A percentile compares a stretch with the other conserved stretches of the same genome.
phyloP scores from a whole-genome alignment of 352 stramenopile species.

The Peronospora destructor region DNA sequence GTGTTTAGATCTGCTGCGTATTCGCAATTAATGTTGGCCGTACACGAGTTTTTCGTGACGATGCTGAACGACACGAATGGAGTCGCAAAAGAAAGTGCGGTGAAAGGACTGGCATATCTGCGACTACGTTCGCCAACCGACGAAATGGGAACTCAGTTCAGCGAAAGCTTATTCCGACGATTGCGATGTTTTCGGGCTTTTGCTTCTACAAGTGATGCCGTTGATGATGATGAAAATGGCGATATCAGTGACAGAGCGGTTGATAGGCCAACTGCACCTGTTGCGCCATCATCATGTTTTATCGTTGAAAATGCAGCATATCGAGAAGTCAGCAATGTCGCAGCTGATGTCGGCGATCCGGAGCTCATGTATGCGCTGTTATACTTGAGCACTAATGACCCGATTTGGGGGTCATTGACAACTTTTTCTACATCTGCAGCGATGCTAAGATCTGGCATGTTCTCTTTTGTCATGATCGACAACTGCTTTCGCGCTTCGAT shows the following conservation, averaged over 20 bases:
- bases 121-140: conserved; percentile 43
- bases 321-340: conserved; percentile 78
- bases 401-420: conserved; percentile 48
- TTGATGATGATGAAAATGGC: conserved; percentile 26
- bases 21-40: conserved; percentile 29
- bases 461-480: conserved; percentile 47
- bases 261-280: conserved; percentile 1
- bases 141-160: conserved; percentile 57
- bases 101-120: conserved; percentile 75
- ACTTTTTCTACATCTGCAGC: conserved; percentile 2
- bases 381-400: conserved; percentile 71
- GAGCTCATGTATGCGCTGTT: conserved; percentile 78
- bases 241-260: conserved; percentile 6
- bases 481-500: conserved; percentile 39
- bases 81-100: conserved; percentile 62
- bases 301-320: conserved; percentile 75
- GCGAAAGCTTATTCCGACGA: conserved; percentile 68
- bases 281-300: conserved; percentile 8
- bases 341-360: conserved; percentile 67
- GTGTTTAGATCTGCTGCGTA: conserved; percentile 29
- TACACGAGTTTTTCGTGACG: conserved; percentile 74
- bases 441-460: conserved; percentile 8
- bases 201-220: conserved; percentile 20
- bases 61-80: conserved; percentile 70
- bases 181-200: conserved; percentile 77